These are phyloP conservation scores for Thuja plicata DNA, from an alignment of 83 land plant species.

Conservation along the genomic window DNA sequence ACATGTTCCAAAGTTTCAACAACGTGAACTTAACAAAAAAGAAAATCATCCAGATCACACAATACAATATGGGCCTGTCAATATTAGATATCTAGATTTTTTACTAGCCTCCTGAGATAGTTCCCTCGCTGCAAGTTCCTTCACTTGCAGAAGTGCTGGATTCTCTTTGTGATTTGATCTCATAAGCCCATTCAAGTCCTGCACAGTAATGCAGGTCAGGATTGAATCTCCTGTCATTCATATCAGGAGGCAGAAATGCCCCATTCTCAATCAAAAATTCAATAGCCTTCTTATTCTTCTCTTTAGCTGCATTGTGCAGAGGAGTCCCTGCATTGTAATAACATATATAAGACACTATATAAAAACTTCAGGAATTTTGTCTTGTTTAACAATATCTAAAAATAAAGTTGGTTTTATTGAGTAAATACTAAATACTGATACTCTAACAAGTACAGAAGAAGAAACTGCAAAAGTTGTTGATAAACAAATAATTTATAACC, in stretches of 20 bases:
- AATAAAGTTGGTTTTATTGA: not conserved
- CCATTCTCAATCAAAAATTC: constrained; percentile 91
- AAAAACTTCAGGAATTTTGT: not conserved
- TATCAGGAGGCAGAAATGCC: constrained; percentile 86
- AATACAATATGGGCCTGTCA: not conserved
- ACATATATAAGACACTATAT: not conserved
- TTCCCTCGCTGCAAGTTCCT: constrained; percentile 11
- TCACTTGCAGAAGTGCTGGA: not conserved
- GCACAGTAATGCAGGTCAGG: constrained; percentile 95
- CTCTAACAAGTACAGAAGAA: not conserved
- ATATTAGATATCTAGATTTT: not conserved
- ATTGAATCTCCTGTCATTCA: constrained; percentile 83
- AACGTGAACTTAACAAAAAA: not conserved
- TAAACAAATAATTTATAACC: not conserved
- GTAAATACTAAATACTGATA: not conserved
- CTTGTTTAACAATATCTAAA: not conserved
- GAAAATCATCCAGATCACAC: not conserved
- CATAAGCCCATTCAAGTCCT: constrained; percentile 94
- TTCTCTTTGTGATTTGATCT: constrained; percentile 19
- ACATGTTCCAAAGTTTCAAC: not conserved
- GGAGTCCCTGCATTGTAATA: constrained; percentile 72
- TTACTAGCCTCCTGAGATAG: not conserved
- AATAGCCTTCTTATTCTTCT: constrained; percentile 73
- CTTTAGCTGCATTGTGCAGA: constrained; percentile 92
- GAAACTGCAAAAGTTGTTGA: not conserved